Evolutionary conservation across 768 basidiomycete species (phyloP).

Genomic region (Peribolospora baueri): DNA sequence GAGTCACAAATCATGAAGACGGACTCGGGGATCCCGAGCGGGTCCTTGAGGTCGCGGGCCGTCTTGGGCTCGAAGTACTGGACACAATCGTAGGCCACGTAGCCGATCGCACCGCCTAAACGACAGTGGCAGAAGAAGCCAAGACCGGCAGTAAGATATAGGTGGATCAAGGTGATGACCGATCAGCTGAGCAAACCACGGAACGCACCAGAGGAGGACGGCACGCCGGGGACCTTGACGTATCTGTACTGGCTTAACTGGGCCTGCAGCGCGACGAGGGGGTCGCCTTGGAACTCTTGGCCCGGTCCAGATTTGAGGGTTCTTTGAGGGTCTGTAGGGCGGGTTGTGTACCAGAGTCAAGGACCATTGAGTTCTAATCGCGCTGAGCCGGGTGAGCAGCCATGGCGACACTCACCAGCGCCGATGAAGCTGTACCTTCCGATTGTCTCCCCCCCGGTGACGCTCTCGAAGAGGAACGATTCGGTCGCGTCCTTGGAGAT

Average conservation of each 20-base stretch:
- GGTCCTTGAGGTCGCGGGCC: constrained; percentile 39
- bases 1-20: constrained; percentile 94
- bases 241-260: constrained; percentile 71
- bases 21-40: constrained; percentile 73
- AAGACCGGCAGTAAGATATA: background rate
- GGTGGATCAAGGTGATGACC: background rate
- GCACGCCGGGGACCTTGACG: constrained; percentile 56
- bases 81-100: constrained; percentile 88
- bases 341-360: background rate
- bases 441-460: constrained; percentile 67
- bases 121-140: background rate
- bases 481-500: constrained; percentile 43
- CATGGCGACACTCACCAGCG: constrained; percentile 35
- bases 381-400: background rate
- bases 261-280: constrained; percentile 54
- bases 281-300: constrained; percentile 66
- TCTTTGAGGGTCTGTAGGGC: constrained; percentile 58
- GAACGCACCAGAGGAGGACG: constrained; percentile 50
- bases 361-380: background rate
- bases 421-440: constrained; percentile 93
- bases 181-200: background rate
- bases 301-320: constrained; percentile 66
- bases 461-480: constrained; percentile 82
- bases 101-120: constrained; percentile 79
- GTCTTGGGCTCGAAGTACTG: constrained; percentile 82